Evolutionary conservation across 2,329 filamentous ascomycete genomes (phyloP).

Genomic region (Dothiorella sarmentorum): DNA sequence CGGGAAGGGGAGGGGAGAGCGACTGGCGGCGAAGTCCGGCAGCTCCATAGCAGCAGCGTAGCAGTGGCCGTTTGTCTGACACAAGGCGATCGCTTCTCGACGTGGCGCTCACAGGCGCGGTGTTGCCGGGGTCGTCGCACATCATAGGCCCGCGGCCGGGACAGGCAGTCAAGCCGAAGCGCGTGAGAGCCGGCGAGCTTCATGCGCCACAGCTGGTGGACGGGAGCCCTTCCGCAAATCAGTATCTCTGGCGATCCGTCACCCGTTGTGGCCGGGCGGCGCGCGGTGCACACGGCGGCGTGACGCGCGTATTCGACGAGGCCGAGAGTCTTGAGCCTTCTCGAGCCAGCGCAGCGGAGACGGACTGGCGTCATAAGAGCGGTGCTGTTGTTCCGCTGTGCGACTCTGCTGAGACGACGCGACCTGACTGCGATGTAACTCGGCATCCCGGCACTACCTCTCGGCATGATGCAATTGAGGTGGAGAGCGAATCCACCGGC

Average conservation of each 20-base stretch:
- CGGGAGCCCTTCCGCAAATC: conserved; percentile 18
- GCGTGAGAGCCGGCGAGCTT: conserved; percentile 19
- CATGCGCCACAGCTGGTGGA: conserved; percentile 22
- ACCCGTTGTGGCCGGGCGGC: conserved; percentile 8
- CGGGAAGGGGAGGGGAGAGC: neutral
- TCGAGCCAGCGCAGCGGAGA: conserved; percentile 9
- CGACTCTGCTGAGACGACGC: conserved; percentile 12
- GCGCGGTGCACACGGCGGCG: neutral
- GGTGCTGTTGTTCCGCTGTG: conserved; percentile 11
- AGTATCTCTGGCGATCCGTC: conserved; percentile 5
- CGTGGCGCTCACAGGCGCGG: conserved; percentile 19
- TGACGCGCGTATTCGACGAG: conserved; percentile 12
- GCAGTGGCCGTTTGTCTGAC: conserved; percentile 12
- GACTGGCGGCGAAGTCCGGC: conserved; percentile 6
- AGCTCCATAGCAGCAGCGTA: neutral
- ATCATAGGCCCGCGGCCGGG: conserved; percentile 27
- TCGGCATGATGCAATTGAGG: conserved; percentile 14
- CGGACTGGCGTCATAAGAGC: conserved; percentile 14
- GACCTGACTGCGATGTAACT: conserved; percentile 15
- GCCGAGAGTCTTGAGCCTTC: conserved; percentile 12
- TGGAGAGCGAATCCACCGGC: conserved; percentile 8
- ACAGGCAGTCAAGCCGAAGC: conserved; percentile 19
- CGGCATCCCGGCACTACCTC: conserved; percentile 4
- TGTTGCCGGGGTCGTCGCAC: conserved; percentile 24
- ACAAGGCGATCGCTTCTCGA: conserved; percentile 14